phyloP scores from a whole-genome alignment of 495 filamentous ascomycete genomes.

The Cryomyces minteri region DNA sequence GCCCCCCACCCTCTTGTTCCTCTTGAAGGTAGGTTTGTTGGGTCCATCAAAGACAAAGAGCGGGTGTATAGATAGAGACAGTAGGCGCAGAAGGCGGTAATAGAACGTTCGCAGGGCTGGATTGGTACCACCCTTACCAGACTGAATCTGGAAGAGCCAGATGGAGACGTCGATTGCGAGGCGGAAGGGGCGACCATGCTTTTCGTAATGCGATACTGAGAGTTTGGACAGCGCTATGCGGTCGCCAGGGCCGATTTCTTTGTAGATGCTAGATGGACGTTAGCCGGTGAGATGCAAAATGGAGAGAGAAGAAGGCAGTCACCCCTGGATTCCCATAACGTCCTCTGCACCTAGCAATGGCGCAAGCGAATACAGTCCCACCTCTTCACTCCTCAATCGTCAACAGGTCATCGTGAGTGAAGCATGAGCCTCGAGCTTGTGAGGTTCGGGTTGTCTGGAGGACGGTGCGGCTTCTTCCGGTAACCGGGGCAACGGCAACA shows the following conservation, averaged over 20 bases:
- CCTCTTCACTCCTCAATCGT: too few relatives aligned
- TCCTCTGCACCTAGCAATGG: too few relatives aligned
- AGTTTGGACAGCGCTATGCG: slow-evolving; percentile 72
- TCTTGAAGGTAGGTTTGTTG: slow-evolving; percentile 79
- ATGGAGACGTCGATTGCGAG: slow-evolving; percentile 92
- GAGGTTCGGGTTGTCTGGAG: too few relatives aligned
- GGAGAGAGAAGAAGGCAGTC: too few relatives aligned
- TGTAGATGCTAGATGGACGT: slow-evolving; percentile 46
- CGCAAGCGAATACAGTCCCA: too few relatives aligned
- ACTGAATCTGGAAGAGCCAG: slow-evolving; percentile 90
- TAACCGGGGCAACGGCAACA: too few relatives aligned
- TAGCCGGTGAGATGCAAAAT: too few relatives aligned
- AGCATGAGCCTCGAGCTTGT: too few relatives aligned
- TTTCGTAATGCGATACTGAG: slow-evolving; percentile 53
- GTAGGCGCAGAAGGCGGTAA: slow-evolving; percentile 71
- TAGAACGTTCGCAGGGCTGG: slow-evolving; percentile 86
- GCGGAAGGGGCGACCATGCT: slow-evolving; percentile 52
- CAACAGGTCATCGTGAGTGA: too few relatives aligned
- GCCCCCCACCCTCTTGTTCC: slow-evolving; percentile 41
- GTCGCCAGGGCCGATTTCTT: slow-evolving; percentile 66
- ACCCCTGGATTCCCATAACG: too few relatives aligned
- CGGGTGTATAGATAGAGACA: slow-evolving; percentile 64
- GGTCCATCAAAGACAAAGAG: slow-evolving; percentile 93
- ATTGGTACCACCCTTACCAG: slow-evolving; percentile 59
- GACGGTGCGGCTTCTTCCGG: too few relatives aligned